These are phyloP conservation scores for Escovopsis weberi DNA, from an alignment of 2,329 filamentous ascomycete genomes.

Conservation along the genomic window DNA sequence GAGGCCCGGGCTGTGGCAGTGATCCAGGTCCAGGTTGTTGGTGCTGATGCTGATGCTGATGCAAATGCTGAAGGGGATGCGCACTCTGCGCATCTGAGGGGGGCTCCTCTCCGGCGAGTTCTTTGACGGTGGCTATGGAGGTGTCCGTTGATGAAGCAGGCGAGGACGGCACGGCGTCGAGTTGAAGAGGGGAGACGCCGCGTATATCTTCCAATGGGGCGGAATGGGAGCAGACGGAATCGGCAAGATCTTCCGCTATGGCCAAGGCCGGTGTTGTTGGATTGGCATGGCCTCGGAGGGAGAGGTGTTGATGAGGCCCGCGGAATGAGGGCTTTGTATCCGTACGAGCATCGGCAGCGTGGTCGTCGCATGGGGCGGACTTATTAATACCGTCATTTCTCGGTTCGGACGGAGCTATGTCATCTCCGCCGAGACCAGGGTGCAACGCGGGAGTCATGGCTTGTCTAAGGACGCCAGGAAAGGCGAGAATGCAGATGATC, in stretches of 20 bases:
- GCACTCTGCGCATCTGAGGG: too few species aligned
- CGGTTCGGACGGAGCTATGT: not conserved
- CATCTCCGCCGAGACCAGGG: conserved; percentile 29
- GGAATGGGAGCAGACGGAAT: conserved; percentile 13
- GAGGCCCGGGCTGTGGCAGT: too few species aligned
- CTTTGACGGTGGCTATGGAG: not conserved
- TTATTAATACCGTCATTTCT: conserved; percentile 2
- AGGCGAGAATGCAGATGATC: too few species aligned
- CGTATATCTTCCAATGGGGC: conserved; percentile 3
- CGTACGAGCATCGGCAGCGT: conserved; percentile 3
- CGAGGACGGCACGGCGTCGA: conserved; percentile 4
- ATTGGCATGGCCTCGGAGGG: conserved; percentile 6
- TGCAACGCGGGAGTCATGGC: conserved; percentile 29
- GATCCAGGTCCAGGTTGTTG: too few species aligned
- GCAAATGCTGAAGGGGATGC: not conserved
- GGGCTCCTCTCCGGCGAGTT: too few species aligned
- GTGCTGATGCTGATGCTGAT: not conserved
- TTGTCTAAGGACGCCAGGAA: too few species aligned
- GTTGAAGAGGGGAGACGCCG: not conserved
- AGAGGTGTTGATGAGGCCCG: conserved; percentile 8
- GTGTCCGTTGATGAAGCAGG: conserved; percentile 4
- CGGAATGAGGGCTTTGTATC: conserved; percentile 4
- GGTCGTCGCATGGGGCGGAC: conserved; percentile 4
- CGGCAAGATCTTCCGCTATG: conserved; percentile 1
- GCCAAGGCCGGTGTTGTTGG: conserved; percentile 10